Evolutionary conservation across 2,329 filamentous ascomycete species (phyloP).

Genomic region (Diplodia sapinea): DNA sequence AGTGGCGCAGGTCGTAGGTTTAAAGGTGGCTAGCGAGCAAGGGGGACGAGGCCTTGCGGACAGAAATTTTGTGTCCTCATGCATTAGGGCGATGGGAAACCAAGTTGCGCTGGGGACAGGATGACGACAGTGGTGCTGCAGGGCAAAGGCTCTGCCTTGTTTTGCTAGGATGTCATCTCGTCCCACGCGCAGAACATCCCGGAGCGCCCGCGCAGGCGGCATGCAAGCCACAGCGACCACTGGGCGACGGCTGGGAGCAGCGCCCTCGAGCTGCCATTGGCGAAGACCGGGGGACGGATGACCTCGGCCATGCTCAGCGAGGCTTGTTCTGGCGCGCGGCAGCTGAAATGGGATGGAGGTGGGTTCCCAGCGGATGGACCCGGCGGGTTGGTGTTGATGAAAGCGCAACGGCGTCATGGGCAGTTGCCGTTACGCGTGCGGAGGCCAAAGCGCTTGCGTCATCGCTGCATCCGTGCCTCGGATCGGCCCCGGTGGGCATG

Average conservation of each 20-base stretch:
- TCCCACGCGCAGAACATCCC: not conserved
- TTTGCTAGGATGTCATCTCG: conserved; percentile 26
- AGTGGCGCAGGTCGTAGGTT: not conserved
- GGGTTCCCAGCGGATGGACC: not conserved
- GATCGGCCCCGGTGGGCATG: not conserved
- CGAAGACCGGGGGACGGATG: not conserved
- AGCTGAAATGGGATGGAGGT: not conserved
- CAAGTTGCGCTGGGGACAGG: conserved; percentile 4
- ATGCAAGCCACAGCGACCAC: not conserved
- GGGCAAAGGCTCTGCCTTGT: conserved; percentile 29
- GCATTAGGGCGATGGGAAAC: not conserved
- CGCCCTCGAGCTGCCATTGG: not conserved
- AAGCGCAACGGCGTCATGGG: not conserved
- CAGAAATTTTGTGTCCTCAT: conserved; percentile 20
- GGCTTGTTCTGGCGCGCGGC: not conserved
- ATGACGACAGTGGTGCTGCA: conserved; percentile 29
- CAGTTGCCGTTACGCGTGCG: not conserved
- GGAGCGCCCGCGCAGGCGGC: not conserved
- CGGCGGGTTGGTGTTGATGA: not conserved
- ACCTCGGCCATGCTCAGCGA: not conserved
- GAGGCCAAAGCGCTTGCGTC: not conserved
- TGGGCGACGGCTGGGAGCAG: not conserved
- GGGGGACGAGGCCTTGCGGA: not conserved
- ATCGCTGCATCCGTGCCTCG: not conserved
- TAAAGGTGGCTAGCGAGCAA: not conserved